Evolutionary conservation across 768 basidiomycete genomes (phyloP).

Genomic region (Naganishia vishniacii): DNA sequence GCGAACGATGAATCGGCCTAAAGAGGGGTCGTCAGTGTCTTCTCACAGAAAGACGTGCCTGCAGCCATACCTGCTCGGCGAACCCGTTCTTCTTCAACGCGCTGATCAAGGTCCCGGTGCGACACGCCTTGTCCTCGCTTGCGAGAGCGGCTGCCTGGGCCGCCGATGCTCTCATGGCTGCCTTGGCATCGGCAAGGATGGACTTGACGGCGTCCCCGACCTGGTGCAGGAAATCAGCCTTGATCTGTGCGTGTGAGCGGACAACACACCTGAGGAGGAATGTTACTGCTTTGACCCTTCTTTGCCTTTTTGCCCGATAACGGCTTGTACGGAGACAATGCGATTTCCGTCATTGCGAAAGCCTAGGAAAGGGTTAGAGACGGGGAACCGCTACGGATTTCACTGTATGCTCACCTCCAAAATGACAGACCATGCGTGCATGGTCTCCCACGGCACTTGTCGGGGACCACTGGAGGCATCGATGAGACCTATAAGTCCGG

Average conservation of each 20-base stretch:
- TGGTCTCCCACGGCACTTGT: slow-evolving; percentile 6
- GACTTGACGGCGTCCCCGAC: slow-evolving; percentile 19
- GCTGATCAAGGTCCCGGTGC: neutral
- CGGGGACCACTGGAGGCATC: neutral
- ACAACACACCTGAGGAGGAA: neutral
- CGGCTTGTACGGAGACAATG: slow-evolving; percentile 22
- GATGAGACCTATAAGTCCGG: neutral
- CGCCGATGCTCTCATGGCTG: slow-evolving; percentile 6
- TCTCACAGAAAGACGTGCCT: no score
- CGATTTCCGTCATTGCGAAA: slow-evolving; percentile 24
- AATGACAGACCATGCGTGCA: slow-evolving; percentile 13
- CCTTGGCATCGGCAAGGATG: slow-evolving; percentile 5
- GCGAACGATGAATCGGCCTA: slow-evolving; percentile 12
- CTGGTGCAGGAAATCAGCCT: neutral
- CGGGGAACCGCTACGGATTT: neutral
- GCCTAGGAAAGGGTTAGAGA: neutral
- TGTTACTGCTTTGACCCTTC: neutral
- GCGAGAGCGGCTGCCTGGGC: slow-evolving; percentile 3
- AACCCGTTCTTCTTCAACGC: slow-evolving; percentile 9
- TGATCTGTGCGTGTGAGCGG: no score
- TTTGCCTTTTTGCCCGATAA: slow-evolving; percentile 24
- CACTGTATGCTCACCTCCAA: neutral
- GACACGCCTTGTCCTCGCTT: neutral
- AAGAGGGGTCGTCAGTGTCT: neutral
- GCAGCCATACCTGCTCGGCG: slow-evolving; percentile 1